phyloP scores from a whole-genome alignment of 75 land plant genomes.

The Larix kaempferi region DNA sequence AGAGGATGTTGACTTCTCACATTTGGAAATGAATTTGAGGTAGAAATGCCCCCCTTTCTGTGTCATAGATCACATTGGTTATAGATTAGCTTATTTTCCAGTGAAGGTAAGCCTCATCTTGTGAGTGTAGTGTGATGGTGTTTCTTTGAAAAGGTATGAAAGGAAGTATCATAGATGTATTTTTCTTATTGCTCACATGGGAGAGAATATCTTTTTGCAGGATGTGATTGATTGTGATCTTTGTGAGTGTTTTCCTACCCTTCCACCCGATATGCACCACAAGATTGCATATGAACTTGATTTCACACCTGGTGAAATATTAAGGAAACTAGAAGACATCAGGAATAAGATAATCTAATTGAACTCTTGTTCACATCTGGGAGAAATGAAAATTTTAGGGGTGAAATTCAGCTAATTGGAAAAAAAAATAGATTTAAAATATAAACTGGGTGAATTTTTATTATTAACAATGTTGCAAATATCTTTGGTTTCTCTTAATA shows the following conservation, averaged over 20 bases:
- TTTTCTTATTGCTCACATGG: not conserved
- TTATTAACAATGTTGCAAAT: too few relatives aligned
- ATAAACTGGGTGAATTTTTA: too few relatives aligned
- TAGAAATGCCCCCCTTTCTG: constrained; percentile 97
- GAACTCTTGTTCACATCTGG: too few relatives aligned
- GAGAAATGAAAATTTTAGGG: too few relatives aligned
- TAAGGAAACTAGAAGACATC: constrained; percentile 94
- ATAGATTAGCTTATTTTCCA: constrained; percentile 92
- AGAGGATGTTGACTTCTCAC: constrained; percentile 98
- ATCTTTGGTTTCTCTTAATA: too few relatives aligned
- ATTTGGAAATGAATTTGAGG: constrained; percentile 97
- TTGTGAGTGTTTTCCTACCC: constrained; percentile 93
- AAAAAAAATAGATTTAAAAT: too few relatives aligned
- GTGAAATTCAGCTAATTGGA: too few relatives aligned
- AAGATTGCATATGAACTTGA: constrained; percentile 99
- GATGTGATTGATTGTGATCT: constrained; percentile 99
- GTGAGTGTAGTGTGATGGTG: not conserved
- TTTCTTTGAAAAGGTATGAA: not conserved
- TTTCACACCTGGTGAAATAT: constrained; percentile 86
- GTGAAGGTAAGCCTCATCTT: constrained; percentile 63
- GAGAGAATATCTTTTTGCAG: constrained; percentile 37
- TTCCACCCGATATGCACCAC: constrained; percentile 84
- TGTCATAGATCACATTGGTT: constrained; percentile 97
- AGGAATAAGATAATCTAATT: constrained; percentile 84
- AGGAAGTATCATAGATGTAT: not conserved